Evolutionary conservation across 2,329 filamentous ascomycete genomes (phyloP), one percentile per base, ranked within the genome.

Genomic region (Drechmeria coniospora): DNA sequence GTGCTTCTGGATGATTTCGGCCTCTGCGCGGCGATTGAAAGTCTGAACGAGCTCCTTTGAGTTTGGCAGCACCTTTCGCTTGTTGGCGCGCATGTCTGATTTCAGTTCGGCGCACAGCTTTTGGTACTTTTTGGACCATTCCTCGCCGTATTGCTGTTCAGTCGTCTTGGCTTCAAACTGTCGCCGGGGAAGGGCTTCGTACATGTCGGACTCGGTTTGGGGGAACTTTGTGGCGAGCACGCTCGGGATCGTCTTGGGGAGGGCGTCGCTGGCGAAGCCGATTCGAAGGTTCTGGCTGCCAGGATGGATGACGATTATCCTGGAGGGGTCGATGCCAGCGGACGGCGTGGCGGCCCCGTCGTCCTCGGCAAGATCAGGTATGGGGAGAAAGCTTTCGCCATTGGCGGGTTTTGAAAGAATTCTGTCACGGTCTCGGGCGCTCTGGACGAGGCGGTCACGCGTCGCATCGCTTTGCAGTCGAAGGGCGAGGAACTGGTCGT

Each of bases 241-340:
- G 79, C 92, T 94, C 5, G 90, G 87, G 22, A 95, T 72, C 1
- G 84, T 92, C 56, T 90, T 93, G 6, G 90, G 90, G 5, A 98
- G 60, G 5, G 86, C 87, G 55, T 98, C 90, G 44, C 81, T 93
- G n/a, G 87, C 86, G 34, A 95, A 74, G 0, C 90, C 90, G 42
- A 98, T 86, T 26, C 90, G 74, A 36, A 98, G 58, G 39, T 95
- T 95, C 53, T 95, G 87, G 47, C 87, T 95, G 17, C 90, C 90
- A 2, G 87, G 75, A 48, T 98, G 90, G 42, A 98, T 82, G 34
- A 95, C 79, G 46, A 98, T 87, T 34, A 92, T 79, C 51, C 87
- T 92, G 8, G 84, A 87, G 5, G 84, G 79, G 39, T 82, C 76
- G 27, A 74, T 61, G 23, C 72, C 71, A 42, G 74, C 68, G 10